Base-by-base conservation (phyloP, 371 early-diverging fungal genomes). In the Mucor lusitanicus region DNA sequence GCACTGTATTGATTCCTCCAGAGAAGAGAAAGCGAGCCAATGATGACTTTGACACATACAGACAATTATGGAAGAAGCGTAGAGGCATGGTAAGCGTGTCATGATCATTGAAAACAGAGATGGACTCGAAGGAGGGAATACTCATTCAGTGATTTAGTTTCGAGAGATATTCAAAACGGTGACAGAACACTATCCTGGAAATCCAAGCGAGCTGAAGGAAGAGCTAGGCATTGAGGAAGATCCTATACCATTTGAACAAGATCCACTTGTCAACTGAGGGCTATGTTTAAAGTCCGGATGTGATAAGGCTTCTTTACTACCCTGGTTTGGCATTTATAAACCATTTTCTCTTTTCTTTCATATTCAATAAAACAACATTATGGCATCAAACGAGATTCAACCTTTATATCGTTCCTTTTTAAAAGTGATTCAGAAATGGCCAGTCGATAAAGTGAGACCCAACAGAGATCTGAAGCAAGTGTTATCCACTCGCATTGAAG, bases 381-480 rank as follows among this genome's bases (percentile, higher is more conserved):
- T 69, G 69, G 28, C 60, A 27, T 35, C 67, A 30, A 50, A 39
- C 39, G 78, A 82, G 66, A 64, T 78, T 44, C 83, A 80, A 63
- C 65, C 77, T 25, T 73, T 87, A 30, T 87, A 87, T 67, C 79
- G 87, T 27, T 74, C 82, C 0, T 87, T 82, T 60, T 78, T 87
- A 33, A 79, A 81, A 35, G 78, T 85, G 23, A 78, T 85, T 33
- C 70, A 79, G 59, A 72, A 83, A 58, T 87, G 87, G 87, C 87
- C 87, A 11, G 75, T 77, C 13, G 87, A 87, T 67, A 83, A 83
- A 65, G 84, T 87, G 39, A 81, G 87, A 44, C 87, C 87, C 39
- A 83, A 79, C 30, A 78, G 85, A 37, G 86, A 87, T 69, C 79
- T 87, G 77, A 87, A 87, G 64, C 80, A 85, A 54, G 77, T 85